Conservation (phyloP, 805 yeast species). For the Candida nanaspora region DNA sequence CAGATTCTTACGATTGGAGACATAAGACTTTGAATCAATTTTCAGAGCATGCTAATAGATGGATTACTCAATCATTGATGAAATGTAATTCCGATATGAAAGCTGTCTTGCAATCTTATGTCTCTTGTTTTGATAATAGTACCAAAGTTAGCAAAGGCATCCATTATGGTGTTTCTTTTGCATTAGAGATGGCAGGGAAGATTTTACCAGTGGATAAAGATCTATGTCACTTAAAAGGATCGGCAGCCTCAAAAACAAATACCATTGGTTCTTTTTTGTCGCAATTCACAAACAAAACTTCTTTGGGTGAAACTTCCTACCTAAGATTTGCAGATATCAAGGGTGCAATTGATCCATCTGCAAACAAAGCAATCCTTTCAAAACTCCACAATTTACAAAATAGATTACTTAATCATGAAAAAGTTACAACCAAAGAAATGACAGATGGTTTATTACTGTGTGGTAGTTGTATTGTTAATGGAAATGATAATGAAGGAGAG, state of each 20-base stretch:
- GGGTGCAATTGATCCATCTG: constrained; percentile 16
- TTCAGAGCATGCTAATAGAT: constrained; percentile 49
- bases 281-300: constrained; percentile 66
- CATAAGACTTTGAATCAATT: constrained; percentile 55
- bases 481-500: constrained; percentile 35
- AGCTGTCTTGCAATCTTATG: constrained; percentile 70
- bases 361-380: constrained; percentile 6
- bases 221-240: constrained; percentile 35
- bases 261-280: constrained; percentile 69
- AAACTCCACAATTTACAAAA: constrained; percentile 4
- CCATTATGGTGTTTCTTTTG: constrained; percentile 83
- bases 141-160: constrained; percentile 24
- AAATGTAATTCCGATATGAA: constrained; percentile 69
- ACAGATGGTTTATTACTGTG: constrained; percentile 34
- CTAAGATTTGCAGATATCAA: constrained; percentile 19
- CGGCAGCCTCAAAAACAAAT: constrained; percentile 31
- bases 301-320: constrained; percentile 28
- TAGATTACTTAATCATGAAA: constrained; percentile 2
- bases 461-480: constrained; percentile 33
- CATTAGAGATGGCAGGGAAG: constrained; percentile 78
- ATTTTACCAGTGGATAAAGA: constrained; percentile 65
- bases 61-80: constrained; percentile 57
- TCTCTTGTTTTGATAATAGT: constrained; percentile 32
- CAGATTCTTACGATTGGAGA: constrained; percentile 77
- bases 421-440: constrained; percentile 25